Evolutionary conservation across 164 flowering plant genomes (phyloP).

Genomic region (Nymphaea thermarum): DNA sequence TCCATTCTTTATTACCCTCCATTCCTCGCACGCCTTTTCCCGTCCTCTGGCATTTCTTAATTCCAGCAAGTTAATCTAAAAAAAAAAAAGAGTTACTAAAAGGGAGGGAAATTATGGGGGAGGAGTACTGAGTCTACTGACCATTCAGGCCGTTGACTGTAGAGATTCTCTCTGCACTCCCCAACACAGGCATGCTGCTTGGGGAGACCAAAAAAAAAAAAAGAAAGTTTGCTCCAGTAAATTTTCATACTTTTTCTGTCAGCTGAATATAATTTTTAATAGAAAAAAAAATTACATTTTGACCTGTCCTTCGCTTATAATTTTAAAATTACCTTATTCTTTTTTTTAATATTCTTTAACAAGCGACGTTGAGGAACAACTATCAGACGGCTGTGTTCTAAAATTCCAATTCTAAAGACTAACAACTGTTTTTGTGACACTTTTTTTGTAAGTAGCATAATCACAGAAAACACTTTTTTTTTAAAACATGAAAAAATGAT

Average conservation of each 20-base stretch:
- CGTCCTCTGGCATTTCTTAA: background rate
- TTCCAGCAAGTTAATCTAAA: background rate
- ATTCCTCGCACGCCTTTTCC: background rate
- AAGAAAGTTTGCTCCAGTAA: too few species aligned
- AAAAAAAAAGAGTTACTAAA: background rate
- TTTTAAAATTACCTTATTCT: too few species aligned
- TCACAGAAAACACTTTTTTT: too few species aligned
- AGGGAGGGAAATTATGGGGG: background rate
- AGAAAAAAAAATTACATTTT: too few species aligned
- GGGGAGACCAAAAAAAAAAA: background rate
- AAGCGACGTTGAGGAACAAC: background rate
- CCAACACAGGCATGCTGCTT: background rate
- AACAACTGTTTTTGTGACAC: too few species aligned
- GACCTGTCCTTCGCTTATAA: background rate
- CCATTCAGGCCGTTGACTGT: background rate
- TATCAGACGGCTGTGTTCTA: background rate
- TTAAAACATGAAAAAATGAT: too few species aligned
- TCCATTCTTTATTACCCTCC: background rate
- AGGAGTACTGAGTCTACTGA: too few species aligned
- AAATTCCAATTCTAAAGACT: too few species aligned
- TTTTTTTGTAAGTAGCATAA: too few species aligned
- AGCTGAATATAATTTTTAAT: background rate
- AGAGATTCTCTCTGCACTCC: background rate
- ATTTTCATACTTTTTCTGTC: background rate
- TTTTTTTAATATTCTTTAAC: too few species aligned